Conservation (phyloP, 495 filamentous ascomycete genomes). For the Hypoxylon rickii region DNA sequence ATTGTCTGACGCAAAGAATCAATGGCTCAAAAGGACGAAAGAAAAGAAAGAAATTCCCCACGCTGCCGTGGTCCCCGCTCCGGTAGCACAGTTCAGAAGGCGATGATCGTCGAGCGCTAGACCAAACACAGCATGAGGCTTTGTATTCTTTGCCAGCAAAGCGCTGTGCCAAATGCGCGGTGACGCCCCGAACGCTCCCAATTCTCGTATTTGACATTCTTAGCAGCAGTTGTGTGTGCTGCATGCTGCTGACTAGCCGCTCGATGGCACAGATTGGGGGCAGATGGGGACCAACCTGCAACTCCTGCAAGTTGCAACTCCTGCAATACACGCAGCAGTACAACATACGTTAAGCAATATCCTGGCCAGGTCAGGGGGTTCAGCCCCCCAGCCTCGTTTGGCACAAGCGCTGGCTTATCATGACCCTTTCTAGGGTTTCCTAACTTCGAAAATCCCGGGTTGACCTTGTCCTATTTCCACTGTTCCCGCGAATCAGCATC, state of each 20-base stretch:
- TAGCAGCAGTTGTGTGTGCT: constrained; percentile 2
- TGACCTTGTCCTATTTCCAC: constrained; percentile 14
- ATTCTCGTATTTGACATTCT: constrained; percentile 31
- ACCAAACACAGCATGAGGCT: constrained; percentile 30
- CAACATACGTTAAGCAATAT: constrained; percentile 1
- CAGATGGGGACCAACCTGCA: no score
- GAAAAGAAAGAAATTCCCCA: constrained; percentile 5
- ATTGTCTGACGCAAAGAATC: constrained; percentile 33
- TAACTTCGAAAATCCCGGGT: constrained; percentile 17
- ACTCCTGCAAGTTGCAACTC: no score
- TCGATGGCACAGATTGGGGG: no score
- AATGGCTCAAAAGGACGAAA: constrained; percentile 5
- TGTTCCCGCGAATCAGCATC: constrained; percentile 24
- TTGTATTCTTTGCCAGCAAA: constrained; percentile 32
- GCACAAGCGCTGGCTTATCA: constrained; percentile 23
- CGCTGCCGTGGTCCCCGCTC: constrained; percentile 16
- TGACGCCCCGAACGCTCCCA: constrained; percentile 22
- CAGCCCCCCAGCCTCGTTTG: constrained; percentile 30
- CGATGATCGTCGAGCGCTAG: constrained; percentile 29
- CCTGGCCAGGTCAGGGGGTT: constrained; percentile 17
- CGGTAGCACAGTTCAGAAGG: constrained; percentile 16
- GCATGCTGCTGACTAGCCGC: constrained; percentile 27
- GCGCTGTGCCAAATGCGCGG: constrained; percentile 26
- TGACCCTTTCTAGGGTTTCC: constrained; percentile 20
- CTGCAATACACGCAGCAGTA: not conserved